Evolutionary conservation across 805 yeast species (phyloP).

Genomic region (Metschnikowia peoriensis): DNA sequence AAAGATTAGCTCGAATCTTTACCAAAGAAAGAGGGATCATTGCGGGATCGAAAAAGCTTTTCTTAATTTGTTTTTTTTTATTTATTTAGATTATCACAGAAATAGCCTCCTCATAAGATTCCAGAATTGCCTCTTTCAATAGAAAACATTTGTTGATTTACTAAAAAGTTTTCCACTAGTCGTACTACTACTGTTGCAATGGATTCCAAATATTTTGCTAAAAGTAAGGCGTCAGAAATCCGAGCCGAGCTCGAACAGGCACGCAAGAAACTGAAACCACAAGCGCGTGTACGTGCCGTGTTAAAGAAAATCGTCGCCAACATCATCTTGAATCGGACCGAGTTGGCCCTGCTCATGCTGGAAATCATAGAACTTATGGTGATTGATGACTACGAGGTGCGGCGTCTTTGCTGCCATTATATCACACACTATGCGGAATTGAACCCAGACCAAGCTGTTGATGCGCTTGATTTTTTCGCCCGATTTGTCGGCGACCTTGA

Average conservation of each 20-base stretch:
- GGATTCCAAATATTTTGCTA: conserved; percentile 34
- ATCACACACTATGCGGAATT: conserved; percentile 58
- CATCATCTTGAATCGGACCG: conserved; percentile 77
- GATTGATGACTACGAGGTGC: conserved; percentile 61
- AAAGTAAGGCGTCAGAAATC: conserved; percentile 39
- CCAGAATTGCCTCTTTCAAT: too few relatives aligned
- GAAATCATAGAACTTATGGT: conserved; percentile 58
- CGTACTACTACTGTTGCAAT: background rate
- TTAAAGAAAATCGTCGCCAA: conserved; percentile 79
- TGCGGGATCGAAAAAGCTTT: too few relatives aligned
- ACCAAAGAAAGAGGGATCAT: too few relatives aligned
- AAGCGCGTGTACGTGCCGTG: conserved; percentile 32
- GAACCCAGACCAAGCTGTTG: conserved; percentile 54
- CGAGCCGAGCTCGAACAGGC: conserved; percentile 44
- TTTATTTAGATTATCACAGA: background rate
- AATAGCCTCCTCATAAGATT: too few relatives aligned
- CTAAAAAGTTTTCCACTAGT: background rate
- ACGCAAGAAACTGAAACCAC: conserved; percentile 41
- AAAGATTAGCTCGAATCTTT: too few relatives aligned
- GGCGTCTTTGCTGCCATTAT: conserved; percentile 69
- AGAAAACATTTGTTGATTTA: background rate
- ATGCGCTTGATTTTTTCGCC: conserved; percentile 54
- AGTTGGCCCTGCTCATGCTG: conserved; percentile 63
- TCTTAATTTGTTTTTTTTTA: background rate
- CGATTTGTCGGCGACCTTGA: conserved; percentile 51